These are phyloP conservation scores for Aspergillus tubingensis DNA, from an alignment of 2,329 filamentous ascomycete genomes.

Conservation along the genomic window DNA sequence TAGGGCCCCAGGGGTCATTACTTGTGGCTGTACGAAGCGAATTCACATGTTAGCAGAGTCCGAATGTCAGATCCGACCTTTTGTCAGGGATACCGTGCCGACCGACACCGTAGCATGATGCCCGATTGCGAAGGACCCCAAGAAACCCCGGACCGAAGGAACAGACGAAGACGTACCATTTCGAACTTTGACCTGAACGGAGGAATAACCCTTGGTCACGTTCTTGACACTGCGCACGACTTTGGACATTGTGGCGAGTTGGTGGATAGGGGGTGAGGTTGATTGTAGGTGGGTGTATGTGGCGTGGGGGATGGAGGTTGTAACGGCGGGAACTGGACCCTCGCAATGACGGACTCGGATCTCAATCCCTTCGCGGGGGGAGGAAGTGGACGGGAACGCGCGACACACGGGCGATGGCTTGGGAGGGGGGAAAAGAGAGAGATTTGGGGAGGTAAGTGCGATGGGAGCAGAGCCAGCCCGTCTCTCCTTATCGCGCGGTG, in stretches of 20 bases:
- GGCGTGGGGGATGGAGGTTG: slow-evolving; percentile 1
- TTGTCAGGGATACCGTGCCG: background rate
- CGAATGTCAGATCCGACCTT: background rate
- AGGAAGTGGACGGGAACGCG: background rate
- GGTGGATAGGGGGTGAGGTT: background rate
- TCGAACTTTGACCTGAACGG: slow-evolving; percentile 95
- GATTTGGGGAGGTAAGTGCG: background rate
- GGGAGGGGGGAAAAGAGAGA: background rate
- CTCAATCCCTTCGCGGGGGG: background rate
- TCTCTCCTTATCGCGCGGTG: slow-evolving; percentile 17
- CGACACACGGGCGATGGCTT: background rate
- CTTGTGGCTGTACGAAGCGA: slow-evolving; percentile 74
- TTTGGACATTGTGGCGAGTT: slow-evolving; percentile 72
- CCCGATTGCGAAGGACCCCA: background rate
- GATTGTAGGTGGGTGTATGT: no score
- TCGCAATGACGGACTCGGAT: background rate
- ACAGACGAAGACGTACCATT: slow-evolving; percentile 67
- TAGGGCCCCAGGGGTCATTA: slow-evolving; percentile 98
- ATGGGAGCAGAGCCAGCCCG: slow-evolving; percentile 14
- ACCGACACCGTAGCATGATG: background rate
- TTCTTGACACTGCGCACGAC: slow-evolving; percentile 98
- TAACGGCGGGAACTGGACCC: background rate
- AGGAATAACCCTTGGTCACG: slow-evolving; percentile 98
- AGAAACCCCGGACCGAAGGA: background rate
- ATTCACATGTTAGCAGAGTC: slow-evolving; percentile 9